Base-by-base conservation (phyloP, 2,329 filamentous ascomycete genomes). In the Mycosphaerella sp. region DNA sequence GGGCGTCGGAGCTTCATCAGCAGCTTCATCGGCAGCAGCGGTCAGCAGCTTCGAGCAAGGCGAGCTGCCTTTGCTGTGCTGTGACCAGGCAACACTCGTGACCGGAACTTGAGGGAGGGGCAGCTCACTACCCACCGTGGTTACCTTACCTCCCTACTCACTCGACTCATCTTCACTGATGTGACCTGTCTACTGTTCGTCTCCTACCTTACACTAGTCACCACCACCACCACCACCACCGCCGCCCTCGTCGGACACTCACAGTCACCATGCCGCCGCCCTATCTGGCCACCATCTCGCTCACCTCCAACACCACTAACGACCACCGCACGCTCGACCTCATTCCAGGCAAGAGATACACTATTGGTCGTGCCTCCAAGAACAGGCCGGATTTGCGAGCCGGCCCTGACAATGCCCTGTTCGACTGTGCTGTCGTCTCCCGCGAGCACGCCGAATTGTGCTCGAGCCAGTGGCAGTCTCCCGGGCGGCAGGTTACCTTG, bases 341-440 rank as follows among this genome's bases (percentile, higher is more conserved):
- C 7, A 7, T 37, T 16, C 41, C 54, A 17, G 52, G 53, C 35
- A 34, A 60, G 8, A 58, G 56, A 8, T 58, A 72, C 27, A 59
- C 59, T 17, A 67, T 76, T 56, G 73, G 73, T 30, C 72, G 73
- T 18, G 66, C 73, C 0, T 76, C 73, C 9, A 68, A 62, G 47
- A 70, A 67, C 48, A 55, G 62, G 5, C 72, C 72, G 61, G 61
- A 64, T 34, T 59, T 65, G 34, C 41, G 42, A 2, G 53, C 63
- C 2, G 30, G 46, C 6, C 5, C 42, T 8, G 50, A 59, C 54
- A 70, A 70, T 61, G 64, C 63, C 21, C 59, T 67, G 17, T 69
- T 68, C 59, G 63, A 66, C 49, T 68, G 65, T 50, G 62, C 66
- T 3, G 66, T 69, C 53, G 59, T 70, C 41, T 68, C 66, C 40